Evolutionary conservation across 305 asterid genomes (phyloP).

Genomic region (Striga hermonthica): DNA sequence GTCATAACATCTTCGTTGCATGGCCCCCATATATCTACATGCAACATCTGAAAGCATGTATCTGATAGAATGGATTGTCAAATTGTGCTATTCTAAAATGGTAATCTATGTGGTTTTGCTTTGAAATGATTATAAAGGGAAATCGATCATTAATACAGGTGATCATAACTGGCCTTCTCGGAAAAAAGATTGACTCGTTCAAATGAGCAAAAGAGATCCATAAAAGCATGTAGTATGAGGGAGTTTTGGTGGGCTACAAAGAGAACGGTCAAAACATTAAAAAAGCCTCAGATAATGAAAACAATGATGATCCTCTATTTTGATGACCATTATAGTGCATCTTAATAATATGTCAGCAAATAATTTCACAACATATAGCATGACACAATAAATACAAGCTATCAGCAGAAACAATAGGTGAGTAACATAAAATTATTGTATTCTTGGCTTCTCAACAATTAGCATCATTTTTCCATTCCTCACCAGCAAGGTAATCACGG

Average conservation of each 20-base stretch:
- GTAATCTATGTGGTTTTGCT: too few relatives aligned
- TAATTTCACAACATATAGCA: conserved; percentile 8
- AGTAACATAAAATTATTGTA: conserved; percentile 20
- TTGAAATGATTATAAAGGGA: background rate
- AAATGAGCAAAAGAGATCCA: conserved; percentile 97
- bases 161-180: conserved; percentile 70
- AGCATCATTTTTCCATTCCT: conserved; percentile 34
- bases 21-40: too few relatives aligned
- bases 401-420: background rate
- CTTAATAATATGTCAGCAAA: background rate
- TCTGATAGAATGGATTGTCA: too few relatives aligned
- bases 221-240: conserved; percentile 93
- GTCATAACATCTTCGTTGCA: too few relatives aligned
- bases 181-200: conserved; percentile 94
- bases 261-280: conserved; percentile 35
- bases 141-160: conserved; percentile 17
- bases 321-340: conserved; percentile 4
- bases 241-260: conserved; percentile 96
- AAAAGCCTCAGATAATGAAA: conserved; percentile 16
- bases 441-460: conserved; percentile 27
- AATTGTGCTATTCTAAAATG: too few relatives aligned
- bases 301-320: conserved; percentile 15
- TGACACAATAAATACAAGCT: conserved; percentile 1
- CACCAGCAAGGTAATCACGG: conserved; percentile 97
- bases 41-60: too few relatives aligned